These are phyloP conservation scores for Agroathelia rolfsii DNA, from an alignment of 1,284 basidiomycete genomes.

Conservation along the genomic window DNA sequence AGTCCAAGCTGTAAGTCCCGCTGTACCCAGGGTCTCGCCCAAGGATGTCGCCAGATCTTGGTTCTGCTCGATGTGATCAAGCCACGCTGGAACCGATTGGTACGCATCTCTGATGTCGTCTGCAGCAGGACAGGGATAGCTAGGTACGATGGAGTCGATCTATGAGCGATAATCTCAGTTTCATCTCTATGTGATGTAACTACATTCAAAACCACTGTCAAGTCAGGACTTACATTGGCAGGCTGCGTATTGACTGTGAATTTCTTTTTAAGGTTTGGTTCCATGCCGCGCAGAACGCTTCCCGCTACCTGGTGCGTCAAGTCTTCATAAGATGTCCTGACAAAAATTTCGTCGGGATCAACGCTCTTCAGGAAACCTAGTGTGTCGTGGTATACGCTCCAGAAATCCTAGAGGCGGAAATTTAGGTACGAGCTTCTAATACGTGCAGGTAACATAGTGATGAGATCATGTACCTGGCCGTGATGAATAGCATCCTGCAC, in stretches of 20 bases:
- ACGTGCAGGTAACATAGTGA: neutral
- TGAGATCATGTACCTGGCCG: conserved; percentile 26
- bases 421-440: neutral
- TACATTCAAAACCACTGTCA: too few relatives aligned
- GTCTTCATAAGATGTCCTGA: conserved; percentile 35
- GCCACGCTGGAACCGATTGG: conserved; percentile 41
- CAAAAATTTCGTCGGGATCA: conserved; percentile 29
- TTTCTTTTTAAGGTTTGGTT: conserved; percentile 21
- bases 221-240: conserved; percentile 21
- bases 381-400: conserved; percentile 34
- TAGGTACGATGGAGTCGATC: conserved; percentile 43
- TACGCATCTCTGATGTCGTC: conserved; percentile 31
- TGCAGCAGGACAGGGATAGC: conserved; percentile 37
- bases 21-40: conserved; percentile 35
- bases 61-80: conserved; percentile 34
- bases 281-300: conserved; percentile 41
- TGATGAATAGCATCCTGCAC: conserved; percentile 38
- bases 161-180: too few relatives aligned
- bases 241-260: conserved; percentile 32
- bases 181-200: too few relatives aligned
- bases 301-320: conserved; percentile 43
- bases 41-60: conserved; percentile 29
- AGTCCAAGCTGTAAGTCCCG: conserved; percentile 32
- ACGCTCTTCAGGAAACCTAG: conserved; percentile 32
- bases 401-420: conserved; percentile 33